Evolutionary conservation across 805 yeast species (phyloP), one percentile per base, ranked within the genome.

Genomic region (Candida succiphila): DNA sequence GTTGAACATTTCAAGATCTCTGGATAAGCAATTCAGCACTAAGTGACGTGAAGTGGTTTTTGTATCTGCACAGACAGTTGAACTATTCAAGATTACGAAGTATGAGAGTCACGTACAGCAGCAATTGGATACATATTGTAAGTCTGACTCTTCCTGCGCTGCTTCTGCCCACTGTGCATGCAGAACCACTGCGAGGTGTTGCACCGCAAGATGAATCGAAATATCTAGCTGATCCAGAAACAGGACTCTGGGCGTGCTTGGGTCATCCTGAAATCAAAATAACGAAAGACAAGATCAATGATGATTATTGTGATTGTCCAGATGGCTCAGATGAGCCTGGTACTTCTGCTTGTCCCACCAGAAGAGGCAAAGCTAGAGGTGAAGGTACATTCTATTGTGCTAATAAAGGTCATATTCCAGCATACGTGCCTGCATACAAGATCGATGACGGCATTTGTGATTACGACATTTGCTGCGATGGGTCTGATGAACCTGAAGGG

Each of bases 261-360:
- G 46, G 57, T 22, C 68, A 82, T 47, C 79, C 92, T 0, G 68
- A 72, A n/a, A 72, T 86, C 5, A 63, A 61, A 16, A 56, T 89
- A 15, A 63, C 77, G 27, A 62, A 63, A 33, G 61, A 61, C 25
- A 82, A 77, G 48, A 68, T 89, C 45, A 89, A 89, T 52, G 96
- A 92, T 54, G 81, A 87, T 45, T 79, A 69, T 49, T 89, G 97
- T 58, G 97, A 92, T 49, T 89, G 97, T 60, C 96, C 96, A 0
- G 98, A 92, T 58, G 97, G 97, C 0, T 76, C 88, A 4, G 98
- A 92, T 59, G 97, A 92, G 54, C 96, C 96, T 0, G 96, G 96
- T 0, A 89, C 97, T 1, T 62, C 79, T 26, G 96, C 96, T 0
- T 89, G 97, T 54, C 48, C 55, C 14, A 39, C 56, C 10, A 28